phyloP scores from a whole-genome alignment of 2,329 filamentous ascomycete species.

The Fusarium sp. region DNA sequence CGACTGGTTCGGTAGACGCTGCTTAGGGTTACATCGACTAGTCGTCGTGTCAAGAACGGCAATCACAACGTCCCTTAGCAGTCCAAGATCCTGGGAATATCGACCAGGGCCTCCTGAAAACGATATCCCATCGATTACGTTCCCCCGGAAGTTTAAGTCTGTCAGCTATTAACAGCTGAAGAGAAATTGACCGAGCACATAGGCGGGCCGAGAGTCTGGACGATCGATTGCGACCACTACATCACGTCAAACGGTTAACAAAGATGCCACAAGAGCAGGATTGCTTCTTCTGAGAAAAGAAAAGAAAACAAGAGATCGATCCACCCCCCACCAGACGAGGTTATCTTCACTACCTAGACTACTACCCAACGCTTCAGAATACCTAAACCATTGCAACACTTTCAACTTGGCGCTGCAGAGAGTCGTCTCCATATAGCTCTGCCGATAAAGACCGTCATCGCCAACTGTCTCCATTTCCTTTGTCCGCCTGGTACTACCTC shows the following conservation, averaged over 20 bases:
- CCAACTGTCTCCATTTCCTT: background rate
- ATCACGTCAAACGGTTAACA: background rate
- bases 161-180: background rate
- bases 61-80: constrained; percentile 9
- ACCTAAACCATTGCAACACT: background rate
- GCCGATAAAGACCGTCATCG: background rate
- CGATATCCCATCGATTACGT: background rate
- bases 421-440: constrained; percentile 8
- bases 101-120: background rate
- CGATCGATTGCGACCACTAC: constrained; percentile 4
- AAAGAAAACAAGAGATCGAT: background rate
- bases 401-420: background rate
- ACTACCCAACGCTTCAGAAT: background rate
- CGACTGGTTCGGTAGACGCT: constrained; percentile 37
- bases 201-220: background rate
- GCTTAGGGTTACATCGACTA: constrained; percentile 31
- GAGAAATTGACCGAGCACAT: background rate
- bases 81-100: constrained; percentile 15
- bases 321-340: background rate
- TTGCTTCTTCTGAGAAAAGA: background rate
- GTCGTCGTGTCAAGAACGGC: constrained; percentile 4
- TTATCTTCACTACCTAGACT: background rate
- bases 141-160: background rate
- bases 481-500: constrained; percentile 9
- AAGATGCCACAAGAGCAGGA: background rate